Conservation (phyloP, 345 rosid genomes). For the Salix koriyanagi region DNA sequence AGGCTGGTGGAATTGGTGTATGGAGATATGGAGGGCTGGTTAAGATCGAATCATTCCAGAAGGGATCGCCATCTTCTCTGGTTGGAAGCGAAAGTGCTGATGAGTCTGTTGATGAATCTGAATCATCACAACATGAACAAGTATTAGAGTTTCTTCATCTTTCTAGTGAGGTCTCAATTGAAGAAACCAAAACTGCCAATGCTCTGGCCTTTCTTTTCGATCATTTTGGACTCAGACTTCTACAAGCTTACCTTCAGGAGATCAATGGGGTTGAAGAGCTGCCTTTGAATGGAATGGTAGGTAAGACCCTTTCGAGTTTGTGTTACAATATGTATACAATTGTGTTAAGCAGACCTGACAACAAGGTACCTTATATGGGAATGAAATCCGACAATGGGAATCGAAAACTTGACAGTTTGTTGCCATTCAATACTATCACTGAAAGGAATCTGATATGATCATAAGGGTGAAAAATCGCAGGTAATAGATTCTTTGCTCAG, state of each 20-base stretch:
- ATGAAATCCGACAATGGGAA: neutral
- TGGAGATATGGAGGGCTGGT: slow-evolving; percentile 99
- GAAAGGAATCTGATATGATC: slow-evolving; percentile 1
- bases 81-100: slow-evolving; percentile 76
- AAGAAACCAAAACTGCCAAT: slow-evolving; percentile 75
- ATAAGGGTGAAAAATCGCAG: slow-evolving; percentile 32
- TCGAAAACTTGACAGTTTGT: neutral
- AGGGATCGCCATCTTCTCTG: slow-evolving; percentile 47
- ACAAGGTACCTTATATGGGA: neutral
- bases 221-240: slow-evolving; percentile 74
- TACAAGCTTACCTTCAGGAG: slow-evolving; percentile 76
- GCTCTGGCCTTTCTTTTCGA: slow-evolving; percentile 78
- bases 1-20: slow-evolving; percentile 86
- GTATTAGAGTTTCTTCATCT: slow-evolving; percentile 83
- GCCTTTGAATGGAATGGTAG: slow-evolving; percentile 95
- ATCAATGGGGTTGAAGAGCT: slow-evolving; percentile 51
- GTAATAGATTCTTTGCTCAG: slow-evolving; percentile 75
- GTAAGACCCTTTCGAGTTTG: slow-evolving; percentile 41
- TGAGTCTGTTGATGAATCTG: slow-evolving; percentile 80
- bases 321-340: neutral
- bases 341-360: neutral
- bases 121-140: slow-evolving; percentile 85
- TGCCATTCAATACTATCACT: neutral
- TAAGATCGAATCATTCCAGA: slow-evolving; percentile 75
- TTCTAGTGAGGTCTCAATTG: slow-evolving; percentile 61